Conservation (phyloP, 257 asterid species). For the Echites panduratus region DNA sequence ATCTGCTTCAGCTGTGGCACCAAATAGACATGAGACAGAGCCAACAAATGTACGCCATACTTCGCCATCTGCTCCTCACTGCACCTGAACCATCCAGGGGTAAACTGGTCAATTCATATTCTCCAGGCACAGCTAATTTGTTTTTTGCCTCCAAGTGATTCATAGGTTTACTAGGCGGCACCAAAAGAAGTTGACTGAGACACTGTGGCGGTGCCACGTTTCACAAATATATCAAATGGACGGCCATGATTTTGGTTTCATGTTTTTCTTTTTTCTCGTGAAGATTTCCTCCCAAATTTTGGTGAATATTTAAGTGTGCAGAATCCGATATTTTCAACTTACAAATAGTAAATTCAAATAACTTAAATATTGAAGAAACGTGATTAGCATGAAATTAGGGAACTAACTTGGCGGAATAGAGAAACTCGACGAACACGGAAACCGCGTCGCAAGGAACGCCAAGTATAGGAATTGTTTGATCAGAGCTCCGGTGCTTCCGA, state of each 20-base stretch:
- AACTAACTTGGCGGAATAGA: conserved; percentile 67
- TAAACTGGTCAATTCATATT: conserved; percentile 17
- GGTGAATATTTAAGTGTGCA: not conserved
- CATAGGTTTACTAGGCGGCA: not conserved
- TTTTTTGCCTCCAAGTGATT: not conserved
- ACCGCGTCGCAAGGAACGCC: conserved; percentile 96
- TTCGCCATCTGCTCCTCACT: conserved; percentile 69
- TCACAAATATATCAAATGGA: not conserved
- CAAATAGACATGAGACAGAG: conserved; percentile 74
- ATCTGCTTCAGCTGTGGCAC: conserved; percentile 78
- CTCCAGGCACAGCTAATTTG: not conserved
- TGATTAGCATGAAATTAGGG: conserved; percentile 20
- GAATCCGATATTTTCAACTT: not conserved
- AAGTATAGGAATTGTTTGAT: conserved; percentile 46
- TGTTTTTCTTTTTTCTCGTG: no score
- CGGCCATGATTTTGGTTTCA: conserved; percentile 2
- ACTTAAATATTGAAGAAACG: not conserved
- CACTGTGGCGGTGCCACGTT: conserved; percentile 9
- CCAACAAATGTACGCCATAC: conserved; percentile 70
- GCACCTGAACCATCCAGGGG: conserved; percentile 45
- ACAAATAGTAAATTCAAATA: not conserved
- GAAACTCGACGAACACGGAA: conserved; percentile 51
- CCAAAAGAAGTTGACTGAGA: not conserved
- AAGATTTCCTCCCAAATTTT: not conserved
- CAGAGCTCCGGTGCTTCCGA: conserved; percentile 45